These are phyloP conservation scores for Cytospora mali DNA, from an alignment of 2,329 filamentous ascomycete genomes.

Conservation along the genomic window DNA sequence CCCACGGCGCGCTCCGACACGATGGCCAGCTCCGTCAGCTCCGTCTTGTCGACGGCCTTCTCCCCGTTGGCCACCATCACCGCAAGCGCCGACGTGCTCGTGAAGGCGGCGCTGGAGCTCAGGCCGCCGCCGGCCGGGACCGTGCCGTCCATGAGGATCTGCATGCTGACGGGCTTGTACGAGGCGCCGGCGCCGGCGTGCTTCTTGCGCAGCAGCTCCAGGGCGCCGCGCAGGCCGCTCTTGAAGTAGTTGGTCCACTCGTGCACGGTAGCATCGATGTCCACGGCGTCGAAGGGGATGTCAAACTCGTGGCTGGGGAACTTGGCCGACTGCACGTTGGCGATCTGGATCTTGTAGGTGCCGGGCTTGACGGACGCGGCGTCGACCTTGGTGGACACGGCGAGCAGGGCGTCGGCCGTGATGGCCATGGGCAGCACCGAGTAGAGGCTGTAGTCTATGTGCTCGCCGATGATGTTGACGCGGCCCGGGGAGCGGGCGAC, in stretches of 20 bases:
- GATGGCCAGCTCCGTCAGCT: slow-evolving; percentile 89
- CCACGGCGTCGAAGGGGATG: slow-evolving; percentile 65
- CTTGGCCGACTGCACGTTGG: slow-evolving; percentile 75
- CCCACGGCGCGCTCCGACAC: slow-evolving; percentile 93
- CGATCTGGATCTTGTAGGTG: slow-evolving; percentile 71
- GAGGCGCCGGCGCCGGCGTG: slow-evolving; percentile 52
- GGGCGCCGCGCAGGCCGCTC: slow-evolving; percentile 80
- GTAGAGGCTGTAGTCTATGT: slow-evolving; percentile 98
- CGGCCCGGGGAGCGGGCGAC: slow-evolving; percentile 88
- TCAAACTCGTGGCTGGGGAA: slow-evolving; percentile 78
- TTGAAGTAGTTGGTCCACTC: slow-evolving; percentile 99
- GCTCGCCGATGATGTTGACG: slow-evolving; percentile 98
- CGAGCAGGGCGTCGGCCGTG: slow-evolving; percentile 86
- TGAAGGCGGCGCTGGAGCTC: slow-evolving; percentile 91
- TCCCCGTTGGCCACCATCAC: slow-evolving; percentile 86
- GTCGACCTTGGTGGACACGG: slow-evolving; percentile 59
- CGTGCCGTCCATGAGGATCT: slow-evolving; percentile 86
- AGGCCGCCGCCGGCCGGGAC: slow-evolving; percentile 91
- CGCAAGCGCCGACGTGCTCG: slow-evolving; percentile 85
- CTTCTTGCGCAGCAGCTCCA: slow-evolving; percentile 75
- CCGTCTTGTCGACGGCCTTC: slow-evolving; percentile 80
- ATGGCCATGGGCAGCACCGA: slow-evolving; percentile 95
- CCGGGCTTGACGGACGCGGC: slow-evolving; percentile 52
- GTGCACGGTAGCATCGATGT: slow-evolving; percentile 81
- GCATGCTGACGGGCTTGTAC: slow-evolving; percentile 77